phyloP scores from a whole-genome alignment of 2,329 filamentous ascomycete genomes.

The Penicillium hordei region DNA sequence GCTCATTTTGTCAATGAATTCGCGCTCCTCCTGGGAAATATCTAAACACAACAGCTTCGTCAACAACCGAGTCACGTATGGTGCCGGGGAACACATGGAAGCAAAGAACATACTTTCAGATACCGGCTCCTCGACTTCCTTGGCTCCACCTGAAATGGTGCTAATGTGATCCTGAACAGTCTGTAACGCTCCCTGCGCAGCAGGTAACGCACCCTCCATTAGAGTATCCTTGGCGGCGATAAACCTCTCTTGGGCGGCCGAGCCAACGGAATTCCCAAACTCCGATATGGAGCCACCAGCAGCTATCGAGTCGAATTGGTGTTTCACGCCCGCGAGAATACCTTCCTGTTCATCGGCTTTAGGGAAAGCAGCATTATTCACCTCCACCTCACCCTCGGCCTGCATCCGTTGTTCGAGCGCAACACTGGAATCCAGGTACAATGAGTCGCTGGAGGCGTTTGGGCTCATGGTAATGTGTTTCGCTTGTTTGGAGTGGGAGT shows the following conservation, averaged over 20 bases:
- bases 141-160: slow-evolving; percentile 1
- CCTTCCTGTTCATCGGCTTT: background rate
- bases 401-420: slow-evolving; percentile 2
- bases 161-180: slow-evolving; percentile 11
- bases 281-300: slow-evolving; percentile 7
- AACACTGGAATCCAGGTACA: background rate
- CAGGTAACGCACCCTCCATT: slow-evolving; percentile 13
- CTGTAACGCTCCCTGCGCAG: slow-evolving; percentile 14
- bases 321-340: slow-evolving; percentile 5
- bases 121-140: background rate
- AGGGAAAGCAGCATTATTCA: background rate
- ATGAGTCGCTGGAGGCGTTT: background rate
- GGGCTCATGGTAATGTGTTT: slow-evolving; percentile 6
- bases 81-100: background rate
- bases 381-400: background rate
- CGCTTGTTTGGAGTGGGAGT: background rate
- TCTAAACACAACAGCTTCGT: background rate
- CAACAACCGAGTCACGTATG: background rate
- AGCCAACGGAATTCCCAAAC: slow-evolving; percentile 8
- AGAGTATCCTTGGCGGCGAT: slow-evolving; percentile 15
- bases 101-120: slow-evolving; percentile 2
- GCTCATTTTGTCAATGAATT: slow-evolving; percentile 31
- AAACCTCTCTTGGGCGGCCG: slow-evolving; percentile 10
- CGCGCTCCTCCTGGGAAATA: slow-evolving; percentile 19
- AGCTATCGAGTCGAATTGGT: slow-evolving; percentile 10